These are phyloP conservation scores for Aechmea fasciata DNA, from an alignment of 176 grass and related monocot species.

Conservation along the genomic window DNA sequence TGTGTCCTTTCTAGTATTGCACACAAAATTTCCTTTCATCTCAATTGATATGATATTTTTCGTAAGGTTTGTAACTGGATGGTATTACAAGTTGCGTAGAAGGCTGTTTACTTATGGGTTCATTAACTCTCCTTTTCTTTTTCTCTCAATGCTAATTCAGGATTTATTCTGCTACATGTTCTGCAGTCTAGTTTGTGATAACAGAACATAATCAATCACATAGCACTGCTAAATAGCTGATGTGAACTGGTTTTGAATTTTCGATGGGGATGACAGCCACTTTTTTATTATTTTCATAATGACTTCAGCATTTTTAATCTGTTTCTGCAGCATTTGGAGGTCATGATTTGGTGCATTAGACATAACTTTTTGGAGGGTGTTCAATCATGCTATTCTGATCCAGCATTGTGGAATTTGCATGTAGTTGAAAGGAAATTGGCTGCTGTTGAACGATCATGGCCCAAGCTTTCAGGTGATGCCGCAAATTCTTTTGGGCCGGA, in stretches of 20 bases:
- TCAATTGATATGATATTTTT: too few species aligned
- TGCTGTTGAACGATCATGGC: slow-evolving; percentile 51
- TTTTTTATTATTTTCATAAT: neutral
- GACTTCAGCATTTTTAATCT: neutral
- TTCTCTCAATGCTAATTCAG: too few species aligned
- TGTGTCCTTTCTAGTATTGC: too few species aligned
- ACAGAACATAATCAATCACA: too few species aligned
- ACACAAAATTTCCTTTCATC: too few species aligned
- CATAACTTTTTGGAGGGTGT: slow-evolving; percentile 63
- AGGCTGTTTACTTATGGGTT: too few species aligned
- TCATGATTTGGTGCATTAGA: slow-evolving; percentile 81
- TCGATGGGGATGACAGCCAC: neutral
- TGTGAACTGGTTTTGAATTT: neutral
- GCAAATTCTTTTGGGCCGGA: slow-evolving; percentile 22
- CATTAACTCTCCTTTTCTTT: too few species aligned
- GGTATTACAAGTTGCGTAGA: too few species aligned
- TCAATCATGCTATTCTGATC: slow-evolving; percentile 32
- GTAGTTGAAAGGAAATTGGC: slow-evolving; percentile 54
- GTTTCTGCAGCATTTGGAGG: slow-evolving; percentile 79
- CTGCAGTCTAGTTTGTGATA: too few species aligned
- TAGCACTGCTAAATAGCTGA: too few species aligned
- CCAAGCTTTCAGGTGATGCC: slow-evolving; percentile 36
- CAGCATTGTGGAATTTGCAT: slow-evolving; percentile 48
- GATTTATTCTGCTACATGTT: too few species aligned
- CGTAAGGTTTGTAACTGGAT: too few species aligned